Evolutionary conservation across 306 rosid species (phyloP).

Genomic region (Castanea mollissima): DNA sequence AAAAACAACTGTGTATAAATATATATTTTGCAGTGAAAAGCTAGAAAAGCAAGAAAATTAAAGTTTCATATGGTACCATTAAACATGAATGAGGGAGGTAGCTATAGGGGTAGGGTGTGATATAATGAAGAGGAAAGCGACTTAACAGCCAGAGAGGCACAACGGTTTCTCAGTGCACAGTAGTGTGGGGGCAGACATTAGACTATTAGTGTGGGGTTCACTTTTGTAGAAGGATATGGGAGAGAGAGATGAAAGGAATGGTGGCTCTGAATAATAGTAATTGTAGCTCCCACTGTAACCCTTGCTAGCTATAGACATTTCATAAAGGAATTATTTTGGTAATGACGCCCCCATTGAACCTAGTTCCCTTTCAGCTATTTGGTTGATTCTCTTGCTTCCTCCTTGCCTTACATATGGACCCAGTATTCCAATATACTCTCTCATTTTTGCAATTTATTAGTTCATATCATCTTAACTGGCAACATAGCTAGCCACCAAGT

Average conservation of each 20-base stretch:
- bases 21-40: conserved; percentile 30
- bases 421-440: neutral
- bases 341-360: conserved; percentile 17
- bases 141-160: conserved; percentile 40
- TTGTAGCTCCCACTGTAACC: neutral
- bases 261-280: conserved; percentile 10
- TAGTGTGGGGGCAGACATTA: neutral
- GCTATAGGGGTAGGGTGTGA: conserved; percentile 14
- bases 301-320: conserved; percentile 16
- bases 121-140: conserved; percentile 49
- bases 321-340: conserved; percentile 48
- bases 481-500: too few relatives aligned
- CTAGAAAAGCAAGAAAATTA: conserved; percentile 33
- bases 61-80: conserved; percentile 19
- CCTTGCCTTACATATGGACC: conserved; percentile 45
- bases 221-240: conserved; percentile 5
- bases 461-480: too few relatives aligned
- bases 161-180: conserved; percentile 44
- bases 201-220: conserved; percentile 53
- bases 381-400: conserved; percentile 37
- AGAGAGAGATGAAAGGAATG: neutral
- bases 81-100: conserved; percentile 36
- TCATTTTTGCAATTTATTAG: too few relatives aligned
- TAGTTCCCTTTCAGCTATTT: conserved; percentile 37
- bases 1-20: too few relatives aligned